These are phyloP conservation scores for Cokeromyces recurvatus DNA, from an alignment of 371 early-diverging fungal species.

Conservation along the genomic window DNA sequence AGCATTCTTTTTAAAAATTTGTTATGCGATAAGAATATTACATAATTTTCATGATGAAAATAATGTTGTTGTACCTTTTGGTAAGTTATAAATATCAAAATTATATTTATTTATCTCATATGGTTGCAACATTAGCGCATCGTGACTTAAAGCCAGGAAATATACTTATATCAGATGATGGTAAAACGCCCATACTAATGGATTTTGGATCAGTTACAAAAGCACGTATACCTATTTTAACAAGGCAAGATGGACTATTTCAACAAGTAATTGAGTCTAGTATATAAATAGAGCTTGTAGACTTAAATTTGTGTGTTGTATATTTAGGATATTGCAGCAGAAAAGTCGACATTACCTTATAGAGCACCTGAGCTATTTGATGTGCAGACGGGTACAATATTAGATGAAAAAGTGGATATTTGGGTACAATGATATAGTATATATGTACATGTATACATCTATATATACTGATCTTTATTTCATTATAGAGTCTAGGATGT, in stretches of 20 bases:
- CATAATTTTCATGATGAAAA: constrained; percentile 46
- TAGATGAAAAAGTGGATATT: constrained; percentile 74
- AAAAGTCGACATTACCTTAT: constrained; percentile 67
- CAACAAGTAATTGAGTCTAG: no score
- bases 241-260: constrained; percentile 55
- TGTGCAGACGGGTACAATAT: constrained; percentile 53
- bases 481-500: constrained; percentile 69
- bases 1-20: constrained; percentile 54
- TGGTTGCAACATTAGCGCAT: constrained; percentile 39
- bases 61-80: constrained; percentile 23
- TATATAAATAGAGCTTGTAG: background rate
- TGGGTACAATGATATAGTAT: no score
- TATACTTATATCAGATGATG: constrained; percentile 59
- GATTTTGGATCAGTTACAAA: constrained; percentile 67
- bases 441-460: no score
- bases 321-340: constrained; percentile 43
- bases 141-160: constrained; percentile 73
- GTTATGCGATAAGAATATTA: constrained; percentile 54
- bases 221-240: constrained; percentile 52
- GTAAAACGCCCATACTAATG: constrained; percentile 60
- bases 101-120: background rate
- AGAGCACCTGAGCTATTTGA: constrained; percentile 79
- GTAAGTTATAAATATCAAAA: constrained; percentile 7
- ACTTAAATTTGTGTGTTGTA: no score
- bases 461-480: no score